Base-by-base conservation (phyloP, 2,329 filamentous ascomycete species). In the Pyricularia grisea region DNA sequence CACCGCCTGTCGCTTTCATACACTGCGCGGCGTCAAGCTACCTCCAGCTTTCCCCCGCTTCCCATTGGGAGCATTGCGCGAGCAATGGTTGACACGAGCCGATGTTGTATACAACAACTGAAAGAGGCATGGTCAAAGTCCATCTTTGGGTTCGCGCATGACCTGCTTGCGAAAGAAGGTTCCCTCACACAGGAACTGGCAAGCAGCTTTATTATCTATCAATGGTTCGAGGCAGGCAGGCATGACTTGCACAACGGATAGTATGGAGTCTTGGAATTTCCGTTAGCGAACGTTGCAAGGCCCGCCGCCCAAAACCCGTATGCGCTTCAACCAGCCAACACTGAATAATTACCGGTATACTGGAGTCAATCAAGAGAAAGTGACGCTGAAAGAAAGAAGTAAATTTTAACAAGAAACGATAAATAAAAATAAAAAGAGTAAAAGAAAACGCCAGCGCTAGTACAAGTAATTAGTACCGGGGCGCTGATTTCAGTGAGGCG, bases 71-170 rank as follows among this genome's bases (percentile, higher is more conserved):
- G 25, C 25, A 28, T 61, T 27, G 25, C 23, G 60, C 27, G 60
- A 63, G 12, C 27, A 28, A 63, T 28, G 11, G 60, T 63, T 63
- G 60, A 63, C 60, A 63, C 60, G 25, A 63, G 60, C 60, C 25
- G 58, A 28, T 27, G 58, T 63, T 27, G 14, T 63, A 28, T 63
- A 63, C 60, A 30, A 61, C 12, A 12, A 14, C 60, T 63, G 25
- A 63, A 68, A 61, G 33, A 68, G 64, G 65, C 36, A 66, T 65
- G 67, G 58, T 55, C 36, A n/a, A 31, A 25, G 9, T 36, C 25
- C 33, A 36, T 55, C 27, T 42, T 67, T 67, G 30, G 64, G 30
- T 36, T 63, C 25, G 14, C 60, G 60, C 60, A 63, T 63, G 60
- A 63, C 60, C 60, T 63, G 25, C 14, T 61, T 61, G 2, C n/a